Percentiles rank a stretch among this genome's conserved stretches.
These are phyloP conservation scores for Aspergillus baeticus DNA, from an alignment of 495 filamentous ascomycete species.

Conservation along the genomic window DNA sequence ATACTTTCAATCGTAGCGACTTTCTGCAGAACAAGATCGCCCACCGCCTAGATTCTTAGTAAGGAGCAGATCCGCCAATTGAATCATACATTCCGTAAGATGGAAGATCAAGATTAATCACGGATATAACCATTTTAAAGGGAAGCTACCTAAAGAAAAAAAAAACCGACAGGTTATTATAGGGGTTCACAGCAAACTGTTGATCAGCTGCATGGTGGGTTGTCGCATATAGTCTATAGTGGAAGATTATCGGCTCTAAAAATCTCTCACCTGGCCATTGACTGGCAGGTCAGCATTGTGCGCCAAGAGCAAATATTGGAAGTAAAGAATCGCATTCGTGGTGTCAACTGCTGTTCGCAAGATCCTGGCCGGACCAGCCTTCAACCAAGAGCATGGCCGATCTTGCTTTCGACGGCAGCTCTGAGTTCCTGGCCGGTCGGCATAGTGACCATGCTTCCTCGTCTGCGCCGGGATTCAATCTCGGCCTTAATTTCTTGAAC, in stretches of 20 bases:
- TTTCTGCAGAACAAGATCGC: no score
- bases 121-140: background rate
- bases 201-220: background rate
- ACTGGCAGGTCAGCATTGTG: background rate
- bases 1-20: background rate
- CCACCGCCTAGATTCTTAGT: no score
- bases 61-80: no score
- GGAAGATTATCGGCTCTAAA: background rate
- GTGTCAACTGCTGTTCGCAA: no score
- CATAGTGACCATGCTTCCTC: conserved; percentile 50
- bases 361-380: background rate
- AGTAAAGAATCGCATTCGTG: background rate
- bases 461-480: conserved; percentile 57
- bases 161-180: no score
- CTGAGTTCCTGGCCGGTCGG: conserved; percentile 47
- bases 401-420: conserved; percentile 44
- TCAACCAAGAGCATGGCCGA: conserved; percentile 36
- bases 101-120: background rate
- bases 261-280: background rate
- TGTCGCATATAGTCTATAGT: background rate
- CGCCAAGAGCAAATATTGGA: background rate
- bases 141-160: no score
- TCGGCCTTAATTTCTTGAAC: conserved; percentile 72
- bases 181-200: no score
- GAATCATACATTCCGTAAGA: no score